phyloP scores from a whole-genome alignment of 768 basidiomycete genomes.

The Pholiota molesta region DNA sequence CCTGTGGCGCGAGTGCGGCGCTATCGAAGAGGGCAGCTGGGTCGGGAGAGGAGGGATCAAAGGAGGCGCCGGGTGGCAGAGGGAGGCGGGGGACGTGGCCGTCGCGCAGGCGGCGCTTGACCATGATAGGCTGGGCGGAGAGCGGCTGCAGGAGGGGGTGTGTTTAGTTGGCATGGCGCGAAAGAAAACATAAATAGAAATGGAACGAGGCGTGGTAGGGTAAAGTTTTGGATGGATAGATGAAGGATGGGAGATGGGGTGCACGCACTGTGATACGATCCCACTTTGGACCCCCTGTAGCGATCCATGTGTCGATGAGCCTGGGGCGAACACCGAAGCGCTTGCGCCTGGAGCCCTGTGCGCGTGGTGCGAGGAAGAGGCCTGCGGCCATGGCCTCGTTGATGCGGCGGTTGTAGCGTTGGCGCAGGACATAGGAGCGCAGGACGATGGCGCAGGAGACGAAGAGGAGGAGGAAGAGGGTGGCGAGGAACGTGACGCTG shows the following conservation, averaged over 20 bases:
- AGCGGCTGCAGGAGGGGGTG: conserved; percentile 33
- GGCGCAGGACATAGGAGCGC: conserved; percentile 62
- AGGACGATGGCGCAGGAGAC: conserved; percentile 67
- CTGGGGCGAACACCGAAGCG: conserved; percentile 52
- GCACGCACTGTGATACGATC: conserved; percentile 48
- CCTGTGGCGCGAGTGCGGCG: too few species aligned
- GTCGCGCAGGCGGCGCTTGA: conserved; percentile 32
- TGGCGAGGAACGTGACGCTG: conserved; percentile 75
- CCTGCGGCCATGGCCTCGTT: conserved; percentile 58
- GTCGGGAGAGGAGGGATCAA: conserved; percentile 8
- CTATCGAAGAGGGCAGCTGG: neutral
- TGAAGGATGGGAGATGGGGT: conserved; percentile 1
- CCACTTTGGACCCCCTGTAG: conserved; percentile 42
- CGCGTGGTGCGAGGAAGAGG: conserved; percentile 42
- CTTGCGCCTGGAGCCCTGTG: conserved; percentile 41
- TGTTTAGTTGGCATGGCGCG: conserved; percentile 9
- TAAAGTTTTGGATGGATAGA: conserved; percentile 3
- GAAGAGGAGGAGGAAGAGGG: conserved; percentile 66
- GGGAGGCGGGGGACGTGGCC: conserved; percentile 17
- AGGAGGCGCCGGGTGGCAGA: conserved; percentile 12
- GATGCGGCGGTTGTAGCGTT: conserved; percentile 56
- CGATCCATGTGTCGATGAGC: conserved; percentile 50
- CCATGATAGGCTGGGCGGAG: conserved; percentile 38
- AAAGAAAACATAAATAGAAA: too few species aligned
- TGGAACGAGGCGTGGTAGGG: too few species aligned